A percentile compares a stretch with the other conserved stretches of the same genome.
These are phyloP conservation scores for Pulicaria dysenterica DNA, from an alignment of 129 eudicot genomes.

Conservation along the genomic window DNA sequence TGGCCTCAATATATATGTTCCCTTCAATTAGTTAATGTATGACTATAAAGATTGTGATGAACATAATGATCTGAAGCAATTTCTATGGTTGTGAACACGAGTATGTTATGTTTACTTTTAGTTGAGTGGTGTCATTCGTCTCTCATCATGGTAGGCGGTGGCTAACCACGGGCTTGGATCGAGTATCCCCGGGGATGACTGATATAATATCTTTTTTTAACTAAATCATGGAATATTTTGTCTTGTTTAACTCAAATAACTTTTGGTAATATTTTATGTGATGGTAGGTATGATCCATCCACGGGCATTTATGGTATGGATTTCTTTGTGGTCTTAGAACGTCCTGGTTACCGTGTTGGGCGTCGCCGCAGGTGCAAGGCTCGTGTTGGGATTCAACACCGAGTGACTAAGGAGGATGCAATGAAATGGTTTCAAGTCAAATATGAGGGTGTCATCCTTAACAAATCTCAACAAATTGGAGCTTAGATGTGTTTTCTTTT, in stretches of 20 bases:
- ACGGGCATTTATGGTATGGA: slow-evolving; percentile 57
- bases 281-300: slow-evolving; percentile 46
- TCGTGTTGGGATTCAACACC: slow-evolving; percentile 38
- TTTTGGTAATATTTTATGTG: no score
- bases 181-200: no score
- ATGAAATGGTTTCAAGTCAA: slow-evolving; percentile 56
- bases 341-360: slow-evolving; percentile 47
- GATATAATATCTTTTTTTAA: background rate
- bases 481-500: background rate
- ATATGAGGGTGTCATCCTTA: slow-evolving; percentile 51
- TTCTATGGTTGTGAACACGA: no score
- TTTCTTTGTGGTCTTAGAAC: slow-evolving; percentile 47
- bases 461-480: slow-evolving; percentile 45
- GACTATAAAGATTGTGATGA: no score
- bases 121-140: no score
- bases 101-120: no score
- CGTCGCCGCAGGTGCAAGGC: slow-evolving; percentile 41
- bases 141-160: no score
- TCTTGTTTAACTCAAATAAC: background rate
- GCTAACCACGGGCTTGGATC: no score
- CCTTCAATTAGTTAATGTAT: no score
- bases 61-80: no score
- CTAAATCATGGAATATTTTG: background rate
- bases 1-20: no score
- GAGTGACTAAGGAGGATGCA: slow-evolving; percentile 45